Evolutionary conservation across 495 filamentous ascomycete species (phyloP).

Genomic region (Geopyxis carbonaria): DNA sequence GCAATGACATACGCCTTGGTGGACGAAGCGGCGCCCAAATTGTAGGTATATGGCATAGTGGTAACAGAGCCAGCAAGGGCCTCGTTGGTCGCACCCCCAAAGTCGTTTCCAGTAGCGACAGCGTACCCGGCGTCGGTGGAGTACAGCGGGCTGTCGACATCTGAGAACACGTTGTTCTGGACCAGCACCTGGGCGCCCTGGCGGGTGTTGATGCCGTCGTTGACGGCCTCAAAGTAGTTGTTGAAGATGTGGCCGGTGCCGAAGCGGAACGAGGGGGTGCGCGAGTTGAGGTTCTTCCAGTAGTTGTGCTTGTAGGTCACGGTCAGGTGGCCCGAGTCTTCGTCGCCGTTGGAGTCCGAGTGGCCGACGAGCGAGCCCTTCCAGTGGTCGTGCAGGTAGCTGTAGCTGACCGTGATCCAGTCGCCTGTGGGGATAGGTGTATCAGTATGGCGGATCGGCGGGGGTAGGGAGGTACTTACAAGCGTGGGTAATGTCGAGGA

Average conservation of each 20-base stretch:
- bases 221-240: constrained; percentile 31
- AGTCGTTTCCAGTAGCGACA: constrained; percentile 40
- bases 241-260: constrained; percentile 40
- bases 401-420: constrained; percentile 34
- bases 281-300: constrained; percentile 44
- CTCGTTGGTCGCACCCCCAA: constrained; percentile 35
- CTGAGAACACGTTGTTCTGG: constrained; percentile 41
- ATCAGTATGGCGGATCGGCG: neutral
- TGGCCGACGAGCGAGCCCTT: constrained; percentile 48
- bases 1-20: constrained; percentile 33
- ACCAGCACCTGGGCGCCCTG: constrained; percentile 47
- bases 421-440: constrained; percentile 23
- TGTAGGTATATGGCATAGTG: constrained; percentile 36
- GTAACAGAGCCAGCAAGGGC: constrained; percentile 33
- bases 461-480: constrained; percentile 25
- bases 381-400: constrained; percentile 43
- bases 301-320: constrained; percentile 48
- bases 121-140: constrained; percentile 39
- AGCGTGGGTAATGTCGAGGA: constrained; percentile 42
- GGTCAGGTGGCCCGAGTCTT: constrained; percentile 38
- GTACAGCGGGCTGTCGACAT: constrained; percentile 35
- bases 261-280: constrained; percentile 43
- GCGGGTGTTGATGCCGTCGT: constrained; percentile 47
- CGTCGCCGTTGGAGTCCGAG: constrained; percentile 33
- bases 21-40: constrained; percentile 28